Percentiles rank a stretch among this genome's conserved stretches.
These are phyloP conservation scores for Phytophthora colocasiae DNA, from an alignment of 352 stramenopile species.

Conservation along the genomic window DNA sequence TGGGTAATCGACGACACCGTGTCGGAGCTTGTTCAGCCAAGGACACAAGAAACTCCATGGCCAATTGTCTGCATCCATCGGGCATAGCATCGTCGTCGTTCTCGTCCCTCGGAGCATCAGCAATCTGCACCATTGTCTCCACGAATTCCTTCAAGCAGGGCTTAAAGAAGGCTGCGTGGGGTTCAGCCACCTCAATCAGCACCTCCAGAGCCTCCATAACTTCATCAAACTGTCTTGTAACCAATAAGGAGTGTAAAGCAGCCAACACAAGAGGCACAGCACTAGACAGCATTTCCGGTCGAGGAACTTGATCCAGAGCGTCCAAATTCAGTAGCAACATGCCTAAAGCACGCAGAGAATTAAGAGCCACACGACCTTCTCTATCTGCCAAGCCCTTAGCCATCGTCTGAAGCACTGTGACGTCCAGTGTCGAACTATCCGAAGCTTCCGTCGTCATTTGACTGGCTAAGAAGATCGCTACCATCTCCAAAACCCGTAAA, in stretches of 20 bases:
- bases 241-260: constrained; percentile 61
- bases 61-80: constrained; percentile 78
- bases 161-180: constrained; percentile 77
- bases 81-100: constrained; percentile 39
- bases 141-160: constrained; percentile 64
- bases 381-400: constrained; percentile 55
- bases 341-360: constrained; percentile 68
- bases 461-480: constrained; percentile 73
- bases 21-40: constrained; percentile 74
- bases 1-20: constrained; percentile 67
- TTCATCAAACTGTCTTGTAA: constrained; percentile 62
- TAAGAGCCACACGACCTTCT: constrained; percentile 73
- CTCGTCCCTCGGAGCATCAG: constrained; percentile 49
- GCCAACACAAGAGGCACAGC: constrained; percentile 63
- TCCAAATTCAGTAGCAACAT: constrained; percentile 87
- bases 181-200: constrained; percentile 82
- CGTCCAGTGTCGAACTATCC: constrained; percentile 45
- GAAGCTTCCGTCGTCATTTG: constrained; percentile 48
- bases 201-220: constrained; percentile 86
- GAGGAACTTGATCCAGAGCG: constrained; percentile 54
- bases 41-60: constrained; percentile 88
- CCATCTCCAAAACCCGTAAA: constrained; percentile 83
- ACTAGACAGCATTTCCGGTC: constrained; percentile 57
- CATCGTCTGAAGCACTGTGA: constrained; percentile 62
- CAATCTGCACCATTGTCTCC: constrained; percentile 78